Evolutionary conservation across 1,139 yeast genomes (phyloP).

Genomic region (Pichia inconspicua): DNA sequence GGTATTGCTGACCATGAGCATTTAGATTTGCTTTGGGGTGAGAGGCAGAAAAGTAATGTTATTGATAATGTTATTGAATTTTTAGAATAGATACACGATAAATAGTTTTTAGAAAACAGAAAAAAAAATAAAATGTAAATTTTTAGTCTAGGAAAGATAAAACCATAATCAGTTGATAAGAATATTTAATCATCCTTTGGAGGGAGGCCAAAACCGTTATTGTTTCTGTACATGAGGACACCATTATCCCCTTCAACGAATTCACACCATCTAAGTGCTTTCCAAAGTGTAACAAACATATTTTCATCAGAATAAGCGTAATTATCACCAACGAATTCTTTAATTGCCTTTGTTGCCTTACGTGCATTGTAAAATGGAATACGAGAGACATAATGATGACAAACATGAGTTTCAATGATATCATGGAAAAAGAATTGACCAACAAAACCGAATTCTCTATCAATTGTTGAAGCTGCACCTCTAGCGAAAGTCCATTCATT

Average conservation of each 20-base stretch:
- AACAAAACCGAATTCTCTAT: constrained; percentile 73
- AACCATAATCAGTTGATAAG: neutral
- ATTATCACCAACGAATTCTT: constrained; percentile 76
- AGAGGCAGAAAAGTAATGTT: constrained; percentile 48
- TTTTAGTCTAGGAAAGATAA: neutral
- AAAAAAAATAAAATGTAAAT: neutral
- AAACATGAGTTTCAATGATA: constrained; percentile 82
- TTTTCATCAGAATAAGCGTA: constrained; percentile 60
- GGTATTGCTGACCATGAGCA: constrained; percentile 67
- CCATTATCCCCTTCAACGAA: constrained; percentile 79
- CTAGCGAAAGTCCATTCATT: constrained; percentile 78
- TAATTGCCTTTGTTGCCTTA: constrained; percentile 70
- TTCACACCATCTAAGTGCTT: constrained; percentile 64
- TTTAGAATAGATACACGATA: constrained; percentile 14
- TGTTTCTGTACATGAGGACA: constrained; percentile 69
- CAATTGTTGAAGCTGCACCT: constrained; percentile 85
- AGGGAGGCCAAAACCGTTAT: constrained; percentile 45
- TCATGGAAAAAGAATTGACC: constrained; percentile 81
- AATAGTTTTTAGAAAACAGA: neutral
- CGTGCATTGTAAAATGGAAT: constrained; percentile 84
- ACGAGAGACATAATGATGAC: constrained; percentile 78
- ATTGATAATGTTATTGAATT: constrained; percentile 44
- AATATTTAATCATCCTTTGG: constrained; percentile 13
- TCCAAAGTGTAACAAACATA: constrained; percentile 71
- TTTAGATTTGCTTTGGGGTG: constrained; percentile 85